Percentiles rank a stretch among this genome's conserved stretches.
Evolutionary conservation across 2,329 filamentous ascomycete genomes (phyloP).

Genomic region (Emericellopsis atlantica): DNA sequence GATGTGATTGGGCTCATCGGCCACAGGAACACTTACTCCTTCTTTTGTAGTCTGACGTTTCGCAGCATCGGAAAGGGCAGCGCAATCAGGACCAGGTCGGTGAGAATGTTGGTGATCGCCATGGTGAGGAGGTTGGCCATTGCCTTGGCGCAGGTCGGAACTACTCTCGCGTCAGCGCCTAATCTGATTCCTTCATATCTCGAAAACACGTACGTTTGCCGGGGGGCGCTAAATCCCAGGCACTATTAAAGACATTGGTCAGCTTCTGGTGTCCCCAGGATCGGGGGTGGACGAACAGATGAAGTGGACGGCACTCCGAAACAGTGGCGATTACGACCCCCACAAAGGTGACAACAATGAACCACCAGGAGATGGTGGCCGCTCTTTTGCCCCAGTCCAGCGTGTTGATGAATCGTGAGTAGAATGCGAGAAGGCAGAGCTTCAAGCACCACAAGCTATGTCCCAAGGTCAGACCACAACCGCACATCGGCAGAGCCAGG

Average conservation of each 20-base stretch:
- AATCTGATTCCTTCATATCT: not conserved
- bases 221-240: not conserved
- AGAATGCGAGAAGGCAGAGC: slow-evolving; percentile 15
- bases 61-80: slow-evolving; percentile 16
- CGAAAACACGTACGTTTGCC: not conserved
- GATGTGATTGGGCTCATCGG: not conserved
- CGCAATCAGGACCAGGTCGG: slow-evolving; percentile 14
- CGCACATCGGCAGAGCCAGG: not conserved
- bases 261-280: not conserved
- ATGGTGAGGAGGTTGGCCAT: slow-evolving; percentile 14
- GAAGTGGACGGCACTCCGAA: slow-evolving; percentile 13
- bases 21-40: slow-evolving; percentile 4
- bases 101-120: slow-evolving; percentile 15
- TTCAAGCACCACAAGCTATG: slow-evolving; percentile 15
- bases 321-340: slow-evolving; percentile 13
- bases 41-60: slow-evolving; percentile 8
- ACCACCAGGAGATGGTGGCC: slow-evolving; percentile 10
- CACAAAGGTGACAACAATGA: slow-evolving; percentile 13
- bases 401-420: slow-evolving; percentile 14
- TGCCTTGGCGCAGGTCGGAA: slow-evolving; percentile 9
- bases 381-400: slow-evolving; percentile 10
- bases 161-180: not conserved
- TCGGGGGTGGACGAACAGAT: not conserved
- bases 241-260: not conserved
- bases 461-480: not conserved